phyloP scores from a whole-genome alignment of 352 stramenopile species.

The Phytopythium oedochilum region DNA sequence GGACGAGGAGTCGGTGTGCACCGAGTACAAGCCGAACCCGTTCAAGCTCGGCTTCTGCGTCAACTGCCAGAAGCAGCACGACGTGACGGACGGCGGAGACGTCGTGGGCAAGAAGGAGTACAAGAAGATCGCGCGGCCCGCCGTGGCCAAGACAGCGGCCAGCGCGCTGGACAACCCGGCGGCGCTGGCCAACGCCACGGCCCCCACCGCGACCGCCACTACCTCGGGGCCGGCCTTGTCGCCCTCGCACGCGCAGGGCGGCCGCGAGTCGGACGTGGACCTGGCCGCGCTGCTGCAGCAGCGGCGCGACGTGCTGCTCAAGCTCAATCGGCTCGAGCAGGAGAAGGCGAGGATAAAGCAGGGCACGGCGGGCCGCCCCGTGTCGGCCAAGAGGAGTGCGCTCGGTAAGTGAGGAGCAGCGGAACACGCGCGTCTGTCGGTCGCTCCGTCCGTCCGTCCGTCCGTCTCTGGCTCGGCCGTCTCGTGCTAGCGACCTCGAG shows the following conservation, averaged over 20 bases:
- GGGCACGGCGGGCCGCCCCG: slow-evolving; percentile 10
- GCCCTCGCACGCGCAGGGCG: slow-evolving; percentile 22
- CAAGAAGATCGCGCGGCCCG: slow-evolving; percentile 74
- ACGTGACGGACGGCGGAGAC: slow-evolving; percentile 65
- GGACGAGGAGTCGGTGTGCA: slow-evolving; percentile 77
- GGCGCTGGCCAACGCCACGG: slow-evolving; percentile 48
- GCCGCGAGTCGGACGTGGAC: slow-evolving; percentile 80
- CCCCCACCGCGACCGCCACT: too few species aligned
- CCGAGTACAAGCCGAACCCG: slow-evolving; percentile 75
- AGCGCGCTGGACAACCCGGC: slow-evolving; percentile 78
- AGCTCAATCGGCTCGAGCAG: slow-evolving; percentile 56
- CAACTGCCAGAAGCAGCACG: slow-evolving; percentile 89
- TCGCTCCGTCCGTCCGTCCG: too few species aligned
- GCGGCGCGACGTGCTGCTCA: slow-evolving; percentile 72
- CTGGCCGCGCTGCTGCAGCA: slow-evolving; percentile 66
- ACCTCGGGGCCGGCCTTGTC: slow-evolving; percentile 19
- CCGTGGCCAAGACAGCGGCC: slow-evolving; percentile 66
- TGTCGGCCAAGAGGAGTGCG: slow-evolving; percentile 29
- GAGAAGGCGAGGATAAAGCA: slow-evolving; percentile 45
- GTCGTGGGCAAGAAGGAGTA: slow-evolving; percentile 71
- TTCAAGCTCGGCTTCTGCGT: slow-evolving; percentile 88
- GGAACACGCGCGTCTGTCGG: neutral
- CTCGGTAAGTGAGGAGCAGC: slow-evolving; percentile 30
- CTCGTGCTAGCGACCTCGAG: too few species aligned
- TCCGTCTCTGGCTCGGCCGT: too few species aligned